phyloP scores from a whole-genome alignment of 1,284 basidiomycete genomes.

The Sporisorium graminicola region DNA sequence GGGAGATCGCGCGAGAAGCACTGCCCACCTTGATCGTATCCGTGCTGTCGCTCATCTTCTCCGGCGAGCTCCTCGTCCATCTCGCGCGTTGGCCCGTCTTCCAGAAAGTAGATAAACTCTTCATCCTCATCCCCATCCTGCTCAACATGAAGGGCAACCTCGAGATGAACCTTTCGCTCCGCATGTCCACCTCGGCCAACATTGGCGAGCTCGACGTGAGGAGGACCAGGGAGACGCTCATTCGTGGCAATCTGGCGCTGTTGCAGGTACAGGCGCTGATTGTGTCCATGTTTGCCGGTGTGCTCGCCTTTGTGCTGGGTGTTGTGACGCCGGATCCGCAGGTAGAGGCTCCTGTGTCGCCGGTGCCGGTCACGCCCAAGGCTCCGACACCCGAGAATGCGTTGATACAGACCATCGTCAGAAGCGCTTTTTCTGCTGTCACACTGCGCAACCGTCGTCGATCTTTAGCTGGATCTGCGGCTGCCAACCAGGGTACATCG shows the following conservation, averaged over 20 bases:
- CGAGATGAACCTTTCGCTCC: slow-evolving; percentile 83
- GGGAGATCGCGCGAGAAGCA: slow-evolving; percentile 66
- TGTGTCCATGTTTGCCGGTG: slow-evolving; percentile 87
- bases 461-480: slow-evolving; percentile 15
- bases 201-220: slow-evolving; percentile 88
- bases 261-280: slow-evolving; percentile 93
- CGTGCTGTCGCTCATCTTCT: slow-evolving; percentile 77
- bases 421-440: slow-evolving; percentile 32
- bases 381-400: slow-evolving; percentile 35
- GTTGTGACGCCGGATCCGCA: slow-evolving; percentile 28
- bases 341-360: slow-evolving; percentile 18
- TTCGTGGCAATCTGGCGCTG: slow-evolving; percentile 85
- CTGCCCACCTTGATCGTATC: slow-evolving; percentile 72
- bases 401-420: slow-evolving; percentile 33
- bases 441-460: slow-evolving; percentile 34
- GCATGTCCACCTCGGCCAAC: slow-evolving; percentile 74
- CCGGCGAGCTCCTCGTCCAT: slow-evolving; percentile 86
- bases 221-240: slow-evolving; percentile 76
- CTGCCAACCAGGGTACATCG: background rate
- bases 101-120: slow-evolving; percentile 86
- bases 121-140: slow-evolving; percentile 94
- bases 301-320: slow-evolving; percentile 82
- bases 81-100: slow-evolving; percentile 91
- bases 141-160: slow-evolving; percentile 96
- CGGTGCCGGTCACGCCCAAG: slow-evolving; percentile 8